phyloP scores from a whole-genome alignment of 2,329 filamentous ascomycete species.

The Colletotrichum navitas region DNA sequence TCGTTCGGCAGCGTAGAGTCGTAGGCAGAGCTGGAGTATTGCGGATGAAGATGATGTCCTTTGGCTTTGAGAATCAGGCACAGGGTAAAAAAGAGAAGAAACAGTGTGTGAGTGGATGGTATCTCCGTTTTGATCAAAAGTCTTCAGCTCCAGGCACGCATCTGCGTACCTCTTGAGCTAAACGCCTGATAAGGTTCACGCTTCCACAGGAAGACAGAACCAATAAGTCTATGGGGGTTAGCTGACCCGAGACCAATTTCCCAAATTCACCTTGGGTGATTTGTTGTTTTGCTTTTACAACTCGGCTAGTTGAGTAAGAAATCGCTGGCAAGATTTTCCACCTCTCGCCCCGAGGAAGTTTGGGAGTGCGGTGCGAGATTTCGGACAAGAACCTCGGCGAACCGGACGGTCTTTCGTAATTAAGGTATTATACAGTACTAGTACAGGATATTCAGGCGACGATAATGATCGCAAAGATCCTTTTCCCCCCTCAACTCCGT shows the following conservation, averaged over 20 bases:
- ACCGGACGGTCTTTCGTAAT: conserved; percentile 1
- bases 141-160: not conserved
- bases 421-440: conserved; percentile 40
- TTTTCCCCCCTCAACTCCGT: conserved; percentile 25
- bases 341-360: too few species aligned
- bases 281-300: not conserved
- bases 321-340: not conserved
- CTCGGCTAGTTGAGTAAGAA: not conserved
- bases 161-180: not conserved
- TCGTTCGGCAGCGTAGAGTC: not conserved
- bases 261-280: not conserved
- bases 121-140: not conserved
- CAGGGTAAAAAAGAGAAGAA: too few species aligned
- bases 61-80: too few species aligned
- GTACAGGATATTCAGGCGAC: conserved; percentile 37
- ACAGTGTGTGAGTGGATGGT: not conserved
- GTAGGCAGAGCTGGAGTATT: not conserved
- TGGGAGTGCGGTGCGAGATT: too few species aligned
- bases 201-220: not conserved
- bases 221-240: not conserved
- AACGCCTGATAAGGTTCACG: not conserved
- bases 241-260: not conserved
- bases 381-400: not conserved
- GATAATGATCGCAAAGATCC: conserved; percentile 19
- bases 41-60: too few species aligned